These are phyloP conservation scores for Leucaena leucocephala DNA, from an alignment of 306 rosid species.

Conservation along the genomic window DNA sequence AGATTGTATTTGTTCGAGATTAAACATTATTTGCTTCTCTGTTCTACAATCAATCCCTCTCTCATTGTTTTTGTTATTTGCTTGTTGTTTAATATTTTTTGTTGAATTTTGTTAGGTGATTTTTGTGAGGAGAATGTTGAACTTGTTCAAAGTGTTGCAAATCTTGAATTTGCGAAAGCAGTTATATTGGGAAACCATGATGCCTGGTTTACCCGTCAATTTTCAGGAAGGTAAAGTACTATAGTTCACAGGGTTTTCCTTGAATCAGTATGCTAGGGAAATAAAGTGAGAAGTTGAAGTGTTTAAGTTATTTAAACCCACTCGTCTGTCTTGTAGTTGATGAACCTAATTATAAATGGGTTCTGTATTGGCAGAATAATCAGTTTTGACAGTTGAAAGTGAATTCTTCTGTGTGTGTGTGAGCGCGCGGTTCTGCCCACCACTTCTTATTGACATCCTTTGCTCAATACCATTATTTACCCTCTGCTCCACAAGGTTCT, in stretches of 20 bases:
- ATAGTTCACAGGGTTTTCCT: constrained; percentile 13
- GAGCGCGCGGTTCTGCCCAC: background rate
- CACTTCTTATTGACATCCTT: background rate
- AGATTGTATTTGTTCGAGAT: constrained; percentile 23
- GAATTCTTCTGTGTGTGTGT: background rate
- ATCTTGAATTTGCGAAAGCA: constrained; percentile 71
- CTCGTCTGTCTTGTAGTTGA: background rate
- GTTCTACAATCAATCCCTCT: background rate
- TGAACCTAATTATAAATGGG: background rate
- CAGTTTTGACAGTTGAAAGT: background rate
- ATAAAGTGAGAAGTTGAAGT: background rate
- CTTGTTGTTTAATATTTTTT: constrained; percentile 20
- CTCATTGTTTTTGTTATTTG: background rate
- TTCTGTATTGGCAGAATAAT: background rate
- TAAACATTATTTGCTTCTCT: constrained; percentile 28
- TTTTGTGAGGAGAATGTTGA: constrained; percentile 93
- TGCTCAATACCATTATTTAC: background rate
- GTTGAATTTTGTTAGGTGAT: constrained; percentile 64
- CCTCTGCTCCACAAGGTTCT: background rate
- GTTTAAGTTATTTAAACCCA: background rate
- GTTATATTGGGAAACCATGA: constrained; percentile 92
- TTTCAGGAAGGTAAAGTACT: constrained; percentile 71
- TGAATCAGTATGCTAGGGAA: background rate
- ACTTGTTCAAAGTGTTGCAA: constrained; percentile 77
- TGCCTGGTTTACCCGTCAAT: constrained; percentile 79